Evolutionary conservation across 164 flowering plant genomes (phyloP), one percentile per base, ranked within the genome.

Genomic region (Magnolia changhungtana): DNA sequence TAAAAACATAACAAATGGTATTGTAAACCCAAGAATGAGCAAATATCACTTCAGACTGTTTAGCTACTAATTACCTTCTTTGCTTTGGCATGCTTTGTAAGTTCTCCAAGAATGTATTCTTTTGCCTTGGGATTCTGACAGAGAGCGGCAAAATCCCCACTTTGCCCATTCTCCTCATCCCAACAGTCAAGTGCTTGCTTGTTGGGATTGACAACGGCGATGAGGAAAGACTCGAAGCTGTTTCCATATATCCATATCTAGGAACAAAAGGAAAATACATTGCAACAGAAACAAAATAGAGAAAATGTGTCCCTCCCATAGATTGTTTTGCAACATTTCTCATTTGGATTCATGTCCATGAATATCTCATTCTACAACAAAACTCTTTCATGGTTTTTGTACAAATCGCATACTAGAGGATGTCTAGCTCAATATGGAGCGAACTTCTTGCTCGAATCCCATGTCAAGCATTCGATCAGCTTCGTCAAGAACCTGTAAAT

Each of bases 171-270:
- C 29, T 89, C 89, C 74, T 80, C 84, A 31, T 97, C 96, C 90
- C 90, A 96, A 2, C 29, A 72, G 80, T 91, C 88, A 68, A 94
- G 94, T 8, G 90, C 86, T 75, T 85, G 86, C 79, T 83, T 65
- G 58, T 87, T 96, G 66, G 98, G 98, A 86, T 89, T 96, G 16
- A 84, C 88, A 75, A 96, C 88, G 71, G 98, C 98, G 71, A 96
- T 85, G 13, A 96, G 95, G 86, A 87, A 91, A 59, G 98, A 90
- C 85, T 96, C 91, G 31, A 87, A 96, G 86, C 98, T 96, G 88
- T 89, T 93, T 16, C 98, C 99, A 77, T 96, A 92, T 13, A 96
- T 80, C 98, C 99, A 96, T 81, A 96, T 88, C 99, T 96, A 16
- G 89, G 80, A 80, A 82, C 67, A 73, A 16, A 79, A 10, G 71